Evolutionary conservation across 2,329 filamentous ascomycete species (phyloP).

Genomic region (Teratosphaeria zuluensis): DNA sequence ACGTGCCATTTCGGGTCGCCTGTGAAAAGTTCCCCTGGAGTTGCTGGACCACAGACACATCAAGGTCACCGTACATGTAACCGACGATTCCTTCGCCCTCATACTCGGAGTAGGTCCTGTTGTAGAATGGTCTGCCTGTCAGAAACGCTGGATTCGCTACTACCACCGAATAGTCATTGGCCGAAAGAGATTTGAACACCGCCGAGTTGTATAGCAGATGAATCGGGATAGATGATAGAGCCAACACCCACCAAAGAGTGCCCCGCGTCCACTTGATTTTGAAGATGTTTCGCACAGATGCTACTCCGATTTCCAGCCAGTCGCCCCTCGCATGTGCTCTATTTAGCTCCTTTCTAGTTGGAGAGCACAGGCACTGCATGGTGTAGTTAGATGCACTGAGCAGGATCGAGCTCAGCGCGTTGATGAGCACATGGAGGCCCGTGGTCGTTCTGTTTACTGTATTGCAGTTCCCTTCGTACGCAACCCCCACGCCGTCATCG

Average conservation of each 20-base stretch:
- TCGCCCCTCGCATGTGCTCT: conserved; percentile 32
- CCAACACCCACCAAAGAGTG: conserved; percentile 19
- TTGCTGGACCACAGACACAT: background rate
- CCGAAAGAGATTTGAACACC: conserved; percentile 16
- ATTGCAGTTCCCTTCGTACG: conserved; percentile 15
- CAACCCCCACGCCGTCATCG: conserved; percentile 9
- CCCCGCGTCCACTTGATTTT: conserved; percentile 13
- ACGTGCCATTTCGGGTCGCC: background rate
- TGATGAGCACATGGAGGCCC: conserved; percentile 37
- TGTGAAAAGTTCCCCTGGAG: background rate
- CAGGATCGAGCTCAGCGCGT: conserved; percentile 36
- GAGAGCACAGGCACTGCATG: conserved; percentile 44
- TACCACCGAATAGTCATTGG: conserved; percentile 13
- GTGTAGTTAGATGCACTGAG: conserved; percentile 41
- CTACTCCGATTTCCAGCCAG: conserved; percentile 17
- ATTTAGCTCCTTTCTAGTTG: conserved; percentile 42
- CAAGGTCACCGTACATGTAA: too few species aligned
- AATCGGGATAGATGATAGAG: conserved; percentile 25
- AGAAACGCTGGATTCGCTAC: conserved; percentile 7
- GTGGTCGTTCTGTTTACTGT: conserved; percentile 8
- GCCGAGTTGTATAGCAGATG: conserved; percentile 30
- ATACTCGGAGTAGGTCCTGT: background rate
- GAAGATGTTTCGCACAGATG: conserved; percentile 30
- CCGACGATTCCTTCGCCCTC: background rate
- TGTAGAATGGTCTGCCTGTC: background rate